These are phyloP conservation scores for Penicillium olsonii DNA, from an alignment of 2,329 filamentous ascomycete species.

Conservation along the genomic window DNA sequence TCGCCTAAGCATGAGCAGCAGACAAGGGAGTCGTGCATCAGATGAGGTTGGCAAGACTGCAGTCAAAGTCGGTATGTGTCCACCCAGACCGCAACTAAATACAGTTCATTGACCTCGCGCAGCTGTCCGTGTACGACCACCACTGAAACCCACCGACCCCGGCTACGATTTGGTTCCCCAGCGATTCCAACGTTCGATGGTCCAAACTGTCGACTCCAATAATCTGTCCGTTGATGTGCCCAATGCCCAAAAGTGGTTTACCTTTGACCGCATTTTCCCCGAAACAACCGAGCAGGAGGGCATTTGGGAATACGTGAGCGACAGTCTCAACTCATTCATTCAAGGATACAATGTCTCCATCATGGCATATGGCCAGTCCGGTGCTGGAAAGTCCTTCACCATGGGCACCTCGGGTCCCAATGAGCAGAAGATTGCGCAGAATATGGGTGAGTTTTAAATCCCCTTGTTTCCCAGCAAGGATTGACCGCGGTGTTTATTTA, in stretches of 20 bases:
- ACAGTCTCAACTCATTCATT: constrained; percentile 85
- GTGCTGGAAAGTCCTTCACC: constrained; percentile 96
- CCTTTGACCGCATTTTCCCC: constrained; percentile 93
- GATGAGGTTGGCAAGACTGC: constrained; percentile 89
- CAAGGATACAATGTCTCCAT: constrained; percentile 99
- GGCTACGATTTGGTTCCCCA: constrained; percentile 94
- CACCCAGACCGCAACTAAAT: not conserved
- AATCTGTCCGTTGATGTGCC: constrained; percentile 86
- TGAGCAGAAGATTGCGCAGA: constrained; percentile 69
- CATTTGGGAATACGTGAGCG: constrained; percentile 89
- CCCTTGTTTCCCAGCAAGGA: not conserved
- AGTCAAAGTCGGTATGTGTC: constrained; percentile 88
- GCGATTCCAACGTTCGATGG: constrained; percentile 89
- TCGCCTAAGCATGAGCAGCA: constrained; percentile 78
- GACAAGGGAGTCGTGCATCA: constrained; percentile 76
- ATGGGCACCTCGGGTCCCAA: constrained; percentile 92
- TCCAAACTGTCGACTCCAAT: constrained; percentile 83
- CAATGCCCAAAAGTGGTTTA: constrained; percentile 90
- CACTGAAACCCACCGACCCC: constrained; percentile 78
- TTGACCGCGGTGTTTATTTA: constrained; percentile 39
- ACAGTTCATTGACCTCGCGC: constrained; percentile 10
- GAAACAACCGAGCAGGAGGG: constrained; percentile 83
- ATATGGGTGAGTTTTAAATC: constrained; percentile 69
- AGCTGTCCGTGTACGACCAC: constrained; percentile 92
- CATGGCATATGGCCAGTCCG: constrained; percentile 94